phyloP scores from a whole-genome alignment of 2,329 filamentous ascomycete genomes.

The Colletotrichum sp. region DNA sequence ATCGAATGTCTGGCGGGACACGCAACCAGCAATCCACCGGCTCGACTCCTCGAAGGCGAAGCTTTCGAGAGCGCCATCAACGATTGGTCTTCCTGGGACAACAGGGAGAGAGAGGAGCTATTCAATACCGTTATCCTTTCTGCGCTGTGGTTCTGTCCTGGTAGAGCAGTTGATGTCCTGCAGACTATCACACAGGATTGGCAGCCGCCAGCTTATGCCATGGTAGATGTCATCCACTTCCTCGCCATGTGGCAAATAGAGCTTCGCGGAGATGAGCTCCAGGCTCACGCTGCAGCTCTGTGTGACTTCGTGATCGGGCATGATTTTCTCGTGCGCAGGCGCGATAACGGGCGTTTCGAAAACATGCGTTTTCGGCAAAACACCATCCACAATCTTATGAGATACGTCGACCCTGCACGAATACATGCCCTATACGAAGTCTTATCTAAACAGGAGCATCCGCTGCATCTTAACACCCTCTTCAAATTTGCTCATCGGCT shows the following conservation, averaged over 20 bases:
- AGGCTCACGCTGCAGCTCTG: constrained; percentile 15
- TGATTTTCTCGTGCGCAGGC: not conserved
- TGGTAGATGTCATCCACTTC: constrained; percentile 39
- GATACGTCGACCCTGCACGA: not conserved
- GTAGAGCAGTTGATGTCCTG: constrained; percentile 36
- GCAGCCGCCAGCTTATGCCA: constrained; percentile 40
- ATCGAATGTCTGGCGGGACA: not conserved
- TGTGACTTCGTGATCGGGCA: constrained; percentile 25
- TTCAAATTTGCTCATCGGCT: constrained; percentile 54
- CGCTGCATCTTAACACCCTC: constrained; percentile 47
- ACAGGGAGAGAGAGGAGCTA: not conserved
- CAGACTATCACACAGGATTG: constrained; percentile 43
- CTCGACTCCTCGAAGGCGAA: constrained; percentile 31
- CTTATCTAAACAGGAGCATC: constrained; percentile 30
- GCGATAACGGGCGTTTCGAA: constrained; percentile 21
- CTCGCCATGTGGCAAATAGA: constrained; percentile 27
- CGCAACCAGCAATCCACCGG: not conserved
- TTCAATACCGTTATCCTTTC: constrained; percentile 43
- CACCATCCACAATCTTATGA: constrained; percentile 30
- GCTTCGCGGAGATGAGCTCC: not conserved
- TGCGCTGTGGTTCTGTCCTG: constrained; percentile 35
- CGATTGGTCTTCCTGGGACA: constrained; percentile 23
- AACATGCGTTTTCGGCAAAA: constrained; percentile 42
- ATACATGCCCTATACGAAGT: constrained; percentile 37
- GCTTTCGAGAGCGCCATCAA: constrained; percentile 27